Conservation (phyloP, 192 early-diverging fungal species). For the Coemansia sp. region DNA sequence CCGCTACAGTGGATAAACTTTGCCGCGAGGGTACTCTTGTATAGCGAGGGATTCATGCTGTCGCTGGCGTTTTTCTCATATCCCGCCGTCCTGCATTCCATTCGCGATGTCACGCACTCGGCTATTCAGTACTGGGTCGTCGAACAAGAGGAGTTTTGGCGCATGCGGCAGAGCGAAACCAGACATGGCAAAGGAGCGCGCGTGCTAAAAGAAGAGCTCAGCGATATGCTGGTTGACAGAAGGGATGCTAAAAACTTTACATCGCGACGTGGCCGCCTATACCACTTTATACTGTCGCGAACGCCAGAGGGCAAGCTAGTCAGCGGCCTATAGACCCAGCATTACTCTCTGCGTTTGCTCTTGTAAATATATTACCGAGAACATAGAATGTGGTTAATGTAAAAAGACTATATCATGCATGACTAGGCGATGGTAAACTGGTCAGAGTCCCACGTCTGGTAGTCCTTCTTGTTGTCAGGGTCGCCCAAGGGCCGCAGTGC, state of each 20-base stretch:
- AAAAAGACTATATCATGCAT: not conserved
- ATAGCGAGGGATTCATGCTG: constrained; percentile 45
- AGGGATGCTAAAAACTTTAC: constrained; percentile 36
- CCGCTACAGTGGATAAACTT: constrained; percentile 23
- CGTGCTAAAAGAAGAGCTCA: not conserved
- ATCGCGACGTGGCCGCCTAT: constrained; percentile 34
- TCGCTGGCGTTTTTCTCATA: constrained; percentile 45
- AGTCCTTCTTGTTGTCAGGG: constrained; percentile 24
- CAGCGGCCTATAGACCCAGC: constrained; percentile 1
- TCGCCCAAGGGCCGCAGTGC: constrained; percentile 49
- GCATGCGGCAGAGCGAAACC: constrained; percentile 18
- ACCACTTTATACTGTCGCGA: constrained; percentile 32
- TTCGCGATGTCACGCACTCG: constrained; percentile 40
- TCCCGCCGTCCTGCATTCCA: constrained; percentile 49
- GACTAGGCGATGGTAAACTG: constrained; percentile 20
- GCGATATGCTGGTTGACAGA: constrained; percentile 18
- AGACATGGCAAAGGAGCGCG: not conserved
- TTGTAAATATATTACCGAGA: not conserved
- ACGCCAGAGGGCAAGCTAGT: constrained; percentile 43
- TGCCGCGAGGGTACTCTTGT: constrained; percentile 14
- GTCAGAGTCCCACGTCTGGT: constrained; percentile 49
- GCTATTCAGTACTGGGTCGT: constrained; percentile 54
- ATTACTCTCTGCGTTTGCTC: too few species aligned
- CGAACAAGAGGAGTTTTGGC: constrained; percentile 56
- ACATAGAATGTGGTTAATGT: too few species aligned